Evolutionary conservation across 306 rosid species (phyloP).

Genomic region (Vicia villosa): DNA sequence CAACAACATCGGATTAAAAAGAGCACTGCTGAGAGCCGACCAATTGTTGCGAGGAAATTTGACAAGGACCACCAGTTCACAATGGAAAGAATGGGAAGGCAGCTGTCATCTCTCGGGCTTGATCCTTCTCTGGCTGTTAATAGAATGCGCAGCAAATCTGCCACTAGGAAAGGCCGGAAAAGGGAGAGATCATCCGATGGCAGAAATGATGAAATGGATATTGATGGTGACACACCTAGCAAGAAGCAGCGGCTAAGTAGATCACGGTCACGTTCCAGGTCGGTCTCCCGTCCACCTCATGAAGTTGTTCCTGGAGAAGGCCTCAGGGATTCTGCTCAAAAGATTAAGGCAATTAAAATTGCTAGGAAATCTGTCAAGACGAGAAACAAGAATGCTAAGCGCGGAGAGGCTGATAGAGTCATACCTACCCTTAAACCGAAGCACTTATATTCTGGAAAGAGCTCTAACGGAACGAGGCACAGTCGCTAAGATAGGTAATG

Average conservation of each 20-base stretch:
- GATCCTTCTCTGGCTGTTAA: constrained; percentile 65
- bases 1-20: constrained; percentile 80
- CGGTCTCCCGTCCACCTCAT: constrained; percentile 58
- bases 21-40: constrained; percentile 86
- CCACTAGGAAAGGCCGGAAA: constrained; percentile 57
- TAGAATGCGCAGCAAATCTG: constrained; percentile 74
- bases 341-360: constrained; percentile 66
- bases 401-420: constrained; percentile 93
- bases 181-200: constrained; percentile 68
- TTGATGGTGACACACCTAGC: constrained; percentile 66
- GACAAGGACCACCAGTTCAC: constrained; percentile 68
- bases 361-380: constrained; percentile 68
- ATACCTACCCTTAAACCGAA: constrained; percentile 76
- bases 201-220: constrained; percentile 56
- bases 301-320: constrained; percentile 90
- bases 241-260: constrained; percentile 60
- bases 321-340: constrained; percentile 70
- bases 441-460: constrained; percentile 84
- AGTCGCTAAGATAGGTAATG: constrained; percentile 63
- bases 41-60: constrained; percentile 78
- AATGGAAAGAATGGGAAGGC: constrained; percentile 80
- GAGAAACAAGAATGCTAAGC: constrained; percentile 81
- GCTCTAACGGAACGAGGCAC: constrained; percentile 68
- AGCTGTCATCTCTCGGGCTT: constrained; percentile 70
- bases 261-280: constrained; percentile 63